Conservation (phyloP, 2,329 filamentous ascomycete genomes). For the Monosporascus cannonballus region DNA sequence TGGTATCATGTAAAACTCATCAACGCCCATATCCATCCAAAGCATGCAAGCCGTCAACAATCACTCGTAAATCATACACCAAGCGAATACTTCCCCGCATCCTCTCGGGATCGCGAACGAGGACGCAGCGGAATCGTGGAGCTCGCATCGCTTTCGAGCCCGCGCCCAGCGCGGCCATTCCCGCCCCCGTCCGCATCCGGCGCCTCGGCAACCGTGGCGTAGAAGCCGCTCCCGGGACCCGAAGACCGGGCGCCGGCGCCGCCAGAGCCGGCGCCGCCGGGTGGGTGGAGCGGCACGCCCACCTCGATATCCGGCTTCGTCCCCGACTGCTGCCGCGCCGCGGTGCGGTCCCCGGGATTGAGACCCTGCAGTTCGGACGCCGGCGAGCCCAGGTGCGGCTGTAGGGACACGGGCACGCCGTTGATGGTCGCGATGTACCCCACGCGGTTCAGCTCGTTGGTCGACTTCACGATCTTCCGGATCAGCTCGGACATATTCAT, state of each 20-base stretch:
- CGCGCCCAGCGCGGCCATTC: background rate
- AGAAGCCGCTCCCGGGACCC: too few relatives aligned
- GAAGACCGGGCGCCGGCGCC: background rate
- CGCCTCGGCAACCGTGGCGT: background rate
- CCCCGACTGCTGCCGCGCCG: background rate
- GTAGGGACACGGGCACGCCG: background rate
- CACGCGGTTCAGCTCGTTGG: background rate
- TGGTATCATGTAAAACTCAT: background rate
- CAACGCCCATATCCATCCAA: background rate
- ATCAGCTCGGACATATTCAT: constrained; percentile 46
- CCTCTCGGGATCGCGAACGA: background rate
- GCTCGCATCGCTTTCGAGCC: background rate
- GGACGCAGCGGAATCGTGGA: background rate
- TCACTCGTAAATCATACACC: background rate
- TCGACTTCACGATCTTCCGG: constrained; percentile 25
- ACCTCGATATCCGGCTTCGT: background rate
- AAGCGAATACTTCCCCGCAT: background rate
- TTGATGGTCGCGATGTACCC: background rate
- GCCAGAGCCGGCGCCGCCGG: background rate
- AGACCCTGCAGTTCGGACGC: background rate
- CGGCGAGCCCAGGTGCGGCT: background rate
- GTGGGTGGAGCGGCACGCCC: background rate
- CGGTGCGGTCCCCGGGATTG: background rate
- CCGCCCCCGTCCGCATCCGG: background rate
- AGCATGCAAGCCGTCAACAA: background rate